phyloP scores from a whole-genome alignment of 352 stramenopile genomes.

The Discostella stelligera region DNA sequence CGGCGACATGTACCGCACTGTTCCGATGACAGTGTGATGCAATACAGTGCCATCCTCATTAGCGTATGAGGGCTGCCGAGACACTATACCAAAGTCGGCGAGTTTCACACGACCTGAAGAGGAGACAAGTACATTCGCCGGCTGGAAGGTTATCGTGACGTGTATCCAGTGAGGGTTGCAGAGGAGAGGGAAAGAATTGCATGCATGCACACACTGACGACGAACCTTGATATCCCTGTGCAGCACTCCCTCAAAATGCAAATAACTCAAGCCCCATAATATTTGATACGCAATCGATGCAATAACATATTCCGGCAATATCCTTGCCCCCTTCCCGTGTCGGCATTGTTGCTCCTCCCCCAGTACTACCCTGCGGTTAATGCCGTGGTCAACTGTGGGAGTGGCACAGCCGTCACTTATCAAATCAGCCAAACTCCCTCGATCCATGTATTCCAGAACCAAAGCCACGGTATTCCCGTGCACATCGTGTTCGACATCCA shows the following conservation, averaged over 20 bases:
- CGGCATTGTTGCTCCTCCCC: not conserved
- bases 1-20: slow-evolving; percentile 85
- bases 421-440: slow-evolving; percentile 55
- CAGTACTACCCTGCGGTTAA: too few species aligned
- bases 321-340: not conserved
- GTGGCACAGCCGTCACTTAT: not conserved
- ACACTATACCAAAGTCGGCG: slow-evolving; percentile 95
- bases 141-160: slow-evolving; percentile 31
- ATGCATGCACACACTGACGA: not conserved
- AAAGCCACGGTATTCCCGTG: not conserved
- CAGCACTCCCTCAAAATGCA: slow-evolving; percentile 90
- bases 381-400: not conserved
- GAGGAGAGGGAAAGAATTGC: not conserved
- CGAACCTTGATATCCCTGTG: slow-evolving; percentile 95
- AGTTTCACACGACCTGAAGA: slow-evolving; percentile 90
- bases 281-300: slow-evolving; percentile 92
- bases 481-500: slow-evolving; percentile 39
- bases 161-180: not conserved
- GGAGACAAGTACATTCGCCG: slow-evolving; percentile 91
- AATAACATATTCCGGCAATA: slow-evolving; percentile 86
- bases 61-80: slow-evolving; percentile 67
- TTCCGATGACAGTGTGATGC: slow-evolving; percentile 88
- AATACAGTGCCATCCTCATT: slow-evolving; percentile 66
- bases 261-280: slow-evolving; percentile 90
- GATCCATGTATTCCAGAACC: slow-evolving; percentile 76